These are phyloP conservation scores for Phalaenopsis hybrid DNA, from an alignment of 116 monocot genomes.

Conservation along the genomic window DNA sequence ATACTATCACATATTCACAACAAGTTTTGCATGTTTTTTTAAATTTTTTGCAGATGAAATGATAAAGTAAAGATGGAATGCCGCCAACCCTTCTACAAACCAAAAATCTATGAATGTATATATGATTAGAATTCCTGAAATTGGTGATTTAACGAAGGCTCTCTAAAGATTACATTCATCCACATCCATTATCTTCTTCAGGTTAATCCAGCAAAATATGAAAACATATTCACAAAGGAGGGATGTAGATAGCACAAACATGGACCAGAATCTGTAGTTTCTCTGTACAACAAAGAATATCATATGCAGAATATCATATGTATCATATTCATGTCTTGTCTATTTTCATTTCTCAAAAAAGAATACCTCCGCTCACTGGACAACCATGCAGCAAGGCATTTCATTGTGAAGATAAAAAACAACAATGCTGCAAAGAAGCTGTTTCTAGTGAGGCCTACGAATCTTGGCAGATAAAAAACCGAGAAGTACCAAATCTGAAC, in stretches of 20 bases:
- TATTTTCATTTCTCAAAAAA: background rate
- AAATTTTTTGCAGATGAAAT: too few relatives aligned
- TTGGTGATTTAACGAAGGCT: slow-evolving; percentile 23
- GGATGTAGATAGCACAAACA: slow-evolving; percentile 34
- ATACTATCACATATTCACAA: too few relatives aligned
- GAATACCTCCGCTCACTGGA: too few relatives aligned
- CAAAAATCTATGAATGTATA: slow-evolving; percentile 35
- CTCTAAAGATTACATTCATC: slow-evolving; percentile 27
- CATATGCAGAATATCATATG: background rate
- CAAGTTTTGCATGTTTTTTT: too few relatives aligned
- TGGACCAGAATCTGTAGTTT: slow-evolving; percentile 33
- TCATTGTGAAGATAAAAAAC: too few relatives aligned
- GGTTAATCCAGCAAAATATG: slow-evolving; percentile 31
- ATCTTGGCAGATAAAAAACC: too few relatives aligned
- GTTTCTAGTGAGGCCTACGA: too few relatives aligned
- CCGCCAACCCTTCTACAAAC: slow-evolving; percentile 36
- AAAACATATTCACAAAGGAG: slow-evolving; percentile 34
- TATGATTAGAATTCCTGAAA: slow-evolving; percentile 30
- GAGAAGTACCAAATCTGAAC: too few relatives aligned
- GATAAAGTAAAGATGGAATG: slow-evolving; percentile 30
- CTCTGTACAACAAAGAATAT: slow-evolving; percentile 17
- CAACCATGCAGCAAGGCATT: too few relatives aligned
- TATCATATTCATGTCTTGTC: background rate
- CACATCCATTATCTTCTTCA: slow-evolving; percentile 24
- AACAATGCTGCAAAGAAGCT: too few relatives aligned